These are phyloP conservation scores for Curvularia lunata DNA, from an alignment of 2,329 filamentous ascomycete genomes.

Conservation along the genomic window DNA sequence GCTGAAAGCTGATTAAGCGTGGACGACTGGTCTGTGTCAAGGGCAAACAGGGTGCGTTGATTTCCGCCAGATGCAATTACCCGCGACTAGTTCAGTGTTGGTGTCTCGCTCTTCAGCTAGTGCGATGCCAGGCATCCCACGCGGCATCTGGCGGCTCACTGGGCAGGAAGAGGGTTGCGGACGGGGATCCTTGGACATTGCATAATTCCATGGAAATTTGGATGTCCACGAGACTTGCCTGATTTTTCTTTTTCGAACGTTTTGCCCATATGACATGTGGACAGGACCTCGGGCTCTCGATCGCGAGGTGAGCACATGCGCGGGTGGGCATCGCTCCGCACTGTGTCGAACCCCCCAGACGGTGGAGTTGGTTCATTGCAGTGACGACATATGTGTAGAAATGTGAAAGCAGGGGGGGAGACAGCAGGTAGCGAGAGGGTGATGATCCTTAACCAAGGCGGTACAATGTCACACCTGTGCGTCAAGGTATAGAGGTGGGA, in stretches of 20 bases:
- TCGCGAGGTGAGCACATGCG: background rate
- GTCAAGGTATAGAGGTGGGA: background rate
- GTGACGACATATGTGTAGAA: slow-evolving; percentile 1
- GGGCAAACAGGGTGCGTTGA: background rate
- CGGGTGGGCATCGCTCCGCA: background rate
- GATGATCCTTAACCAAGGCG: background rate
- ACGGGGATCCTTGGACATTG: slow-evolving; percentile 3
- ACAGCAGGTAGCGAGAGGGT: background rate
- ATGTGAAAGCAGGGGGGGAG: background rate
- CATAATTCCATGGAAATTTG: slow-evolving; percentile 12
- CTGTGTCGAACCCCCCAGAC: background rate
- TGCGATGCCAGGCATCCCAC: slow-evolving; percentile 7
- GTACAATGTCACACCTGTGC: background rate
- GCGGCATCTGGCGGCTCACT: slow-evolving; percentile 7
- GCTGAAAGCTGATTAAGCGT: background rate
- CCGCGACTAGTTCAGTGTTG: slow-evolving; percentile 12
- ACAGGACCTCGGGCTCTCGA: slow-evolving; percentile 2
- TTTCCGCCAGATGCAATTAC: slow-evolving; percentile 4
- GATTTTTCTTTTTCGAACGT: background rate
- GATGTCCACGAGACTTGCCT: slow-evolving; percentile 8
- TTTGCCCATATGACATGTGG: slow-evolving; percentile 1
- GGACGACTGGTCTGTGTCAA: background rate
- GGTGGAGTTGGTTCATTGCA: background rate
- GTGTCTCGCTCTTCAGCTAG: slow-evolving; percentile 5
- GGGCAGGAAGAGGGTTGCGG: slow-evolving; percentile 3